Conservation (phyloP, 1,284 basidiomycete genomes). For the Ustilago crameri region DNA sequence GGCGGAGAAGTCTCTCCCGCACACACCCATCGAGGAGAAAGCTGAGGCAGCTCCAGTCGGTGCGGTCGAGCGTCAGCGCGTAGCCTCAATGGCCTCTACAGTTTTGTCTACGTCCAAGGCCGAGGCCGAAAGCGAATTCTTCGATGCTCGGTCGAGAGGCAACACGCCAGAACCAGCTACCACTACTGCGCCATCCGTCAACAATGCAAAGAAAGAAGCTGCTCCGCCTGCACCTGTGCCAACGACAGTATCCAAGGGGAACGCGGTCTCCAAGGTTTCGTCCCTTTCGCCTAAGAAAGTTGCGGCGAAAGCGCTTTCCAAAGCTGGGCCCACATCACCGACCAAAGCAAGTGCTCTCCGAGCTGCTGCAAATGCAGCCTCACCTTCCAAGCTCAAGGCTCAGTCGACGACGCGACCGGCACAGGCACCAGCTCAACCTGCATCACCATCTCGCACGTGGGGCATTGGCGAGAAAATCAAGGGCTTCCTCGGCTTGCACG, state of each 20-base stretch:
- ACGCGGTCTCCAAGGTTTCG: slow-evolving; percentile 17
- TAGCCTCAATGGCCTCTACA: slow-evolving; percentile 27
- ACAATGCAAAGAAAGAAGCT: slow-evolving; percentile 4
- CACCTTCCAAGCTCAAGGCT: slow-evolving; percentile 31
- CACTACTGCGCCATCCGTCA: neutral
- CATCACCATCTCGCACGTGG: slow-evolving; percentile 41
- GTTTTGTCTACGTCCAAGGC: slow-evolving; percentile 17
- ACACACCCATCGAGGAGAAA: slow-evolving; percentile 27
- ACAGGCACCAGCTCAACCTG: slow-evolving; percentile 19
- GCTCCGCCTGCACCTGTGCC: slow-evolving; percentile 5
- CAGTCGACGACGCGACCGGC: slow-evolving; percentile 21
- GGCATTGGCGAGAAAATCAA: slow-evolving; percentile 58
- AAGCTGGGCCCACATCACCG: slow-evolving; percentile 39
- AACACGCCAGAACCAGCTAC: slow-evolving; percentile 26
- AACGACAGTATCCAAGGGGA: slow-evolving; percentile 9
- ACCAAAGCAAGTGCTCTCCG: slow-evolving; percentile 41
- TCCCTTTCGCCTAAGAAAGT: slow-evolving; percentile 47
- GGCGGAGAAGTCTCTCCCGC: slow-evolving; percentile 26
- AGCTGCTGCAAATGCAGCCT: slow-evolving; percentile 34
- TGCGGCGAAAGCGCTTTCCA: slow-evolving; percentile 35
- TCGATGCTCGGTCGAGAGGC: slow-evolving; percentile 40
- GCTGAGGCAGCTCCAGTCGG: neutral
- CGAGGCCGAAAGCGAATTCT: slow-evolving; percentile 37
- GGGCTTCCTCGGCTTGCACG: slow-evolving; percentile 54
- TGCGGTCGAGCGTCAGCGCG: slow-evolving; percentile 8